Evolutionary conservation across 257 asterid genomes (phyloP).

Genomic region (Capsicum chinense): DNA sequence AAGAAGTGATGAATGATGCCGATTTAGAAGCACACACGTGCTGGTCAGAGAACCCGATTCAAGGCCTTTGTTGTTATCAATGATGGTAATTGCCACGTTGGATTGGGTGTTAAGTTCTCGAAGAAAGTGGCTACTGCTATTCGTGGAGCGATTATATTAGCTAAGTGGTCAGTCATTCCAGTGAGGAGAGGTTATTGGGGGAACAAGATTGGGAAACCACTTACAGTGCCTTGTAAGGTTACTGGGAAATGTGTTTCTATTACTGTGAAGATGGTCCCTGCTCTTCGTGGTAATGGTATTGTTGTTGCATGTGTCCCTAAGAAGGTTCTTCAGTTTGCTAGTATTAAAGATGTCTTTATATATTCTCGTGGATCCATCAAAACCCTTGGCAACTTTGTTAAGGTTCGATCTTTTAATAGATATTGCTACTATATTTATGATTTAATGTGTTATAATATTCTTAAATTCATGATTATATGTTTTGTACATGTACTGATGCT

Average conservation of each 20-base stretch:
- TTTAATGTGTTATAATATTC: no score
- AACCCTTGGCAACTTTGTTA: slow-evolving; percentile 87
- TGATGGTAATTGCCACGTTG: slow-evolving; percentile 83
- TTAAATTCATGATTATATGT: background rate
- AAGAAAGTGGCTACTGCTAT: slow-evolving; percentile 93
- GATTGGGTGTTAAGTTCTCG: slow-evolving; percentile 84
- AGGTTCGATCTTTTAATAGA: slow-evolving; percentile 44
- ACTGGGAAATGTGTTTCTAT: slow-evolving; percentile 92
- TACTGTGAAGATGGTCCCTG: slow-evolving; percentile 90
- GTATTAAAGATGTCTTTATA: slow-evolving; percentile 84
- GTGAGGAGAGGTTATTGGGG: slow-evolving; percentile 97
- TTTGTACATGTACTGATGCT: background rate
- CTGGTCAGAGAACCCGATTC: slow-evolving; percentile 89
- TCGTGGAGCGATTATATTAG: slow-evolving; percentile 83
- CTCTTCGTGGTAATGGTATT: slow-evolving; percentile 85
- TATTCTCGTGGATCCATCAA: slow-evolving; percentile 89
- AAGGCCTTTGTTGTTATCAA: slow-evolving; percentile 92
- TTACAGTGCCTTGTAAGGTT: slow-evolving; percentile 90
- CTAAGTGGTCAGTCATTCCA: slow-evolving; percentile 74
- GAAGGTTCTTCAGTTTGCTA: slow-evolving; percentile 89
- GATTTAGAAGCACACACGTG: slow-evolving; percentile 92
- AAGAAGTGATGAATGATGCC: slow-evolving; percentile 98
- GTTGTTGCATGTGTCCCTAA: slow-evolving; percentile 92
- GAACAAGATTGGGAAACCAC: slow-evolving; percentile 84
- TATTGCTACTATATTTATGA: no score